Conservation (phyloP, 225 moss, liverwort and hornwort species). For the Pleurozium schreberi region DNA sequence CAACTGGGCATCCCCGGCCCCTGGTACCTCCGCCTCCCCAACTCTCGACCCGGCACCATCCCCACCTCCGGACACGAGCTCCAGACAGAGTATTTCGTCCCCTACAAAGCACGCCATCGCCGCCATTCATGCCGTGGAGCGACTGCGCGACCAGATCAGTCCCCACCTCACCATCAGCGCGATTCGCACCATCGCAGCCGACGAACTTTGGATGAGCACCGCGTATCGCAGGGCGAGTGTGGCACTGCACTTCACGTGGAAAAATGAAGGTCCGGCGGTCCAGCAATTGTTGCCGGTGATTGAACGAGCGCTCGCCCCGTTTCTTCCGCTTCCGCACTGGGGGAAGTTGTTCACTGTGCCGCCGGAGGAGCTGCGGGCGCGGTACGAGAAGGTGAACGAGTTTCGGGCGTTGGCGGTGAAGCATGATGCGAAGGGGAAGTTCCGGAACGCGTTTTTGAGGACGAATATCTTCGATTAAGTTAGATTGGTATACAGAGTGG, state of each 20-base stretch:
- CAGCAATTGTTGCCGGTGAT: background rate
- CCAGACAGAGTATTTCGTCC: conserved; percentile 8
- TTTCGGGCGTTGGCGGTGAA: background rate
- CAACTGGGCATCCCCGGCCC: conserved; percentile 40
- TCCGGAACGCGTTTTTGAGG: conserved; percentile 8
- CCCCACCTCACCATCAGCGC: conserved; percentile 1
- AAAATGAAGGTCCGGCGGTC: background rate
- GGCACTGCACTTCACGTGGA: conserved; percentile 22
- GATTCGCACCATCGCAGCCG: conserved; percentile 4
- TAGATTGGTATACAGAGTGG: background rate
- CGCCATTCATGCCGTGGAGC: conserved; percentile 6
- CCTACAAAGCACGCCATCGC: background rate
- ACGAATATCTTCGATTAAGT: conserved; percentile 1
- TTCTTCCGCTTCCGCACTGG: conserved; percentile 12
- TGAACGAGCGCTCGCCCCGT: background rate
- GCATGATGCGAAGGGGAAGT: conserved; percentile 1
- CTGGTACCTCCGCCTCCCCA: conserved; percentile 34
- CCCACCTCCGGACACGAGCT: conserved; percentile 15
- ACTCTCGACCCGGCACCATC: conserved; percentile 9
- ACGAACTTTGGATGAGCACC: conserved; percentile 22
- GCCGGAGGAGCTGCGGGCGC: background rate
- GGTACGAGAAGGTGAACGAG: background rate
- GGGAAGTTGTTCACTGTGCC: conserved; percentile 13
- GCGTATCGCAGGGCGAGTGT: background rate
- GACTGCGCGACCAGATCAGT: background rate